Evolutionary conservation across 2,329 filamentous ascomycete genomes (phyloP).

Genomic region (Aureobasidium sp.): DNA sequence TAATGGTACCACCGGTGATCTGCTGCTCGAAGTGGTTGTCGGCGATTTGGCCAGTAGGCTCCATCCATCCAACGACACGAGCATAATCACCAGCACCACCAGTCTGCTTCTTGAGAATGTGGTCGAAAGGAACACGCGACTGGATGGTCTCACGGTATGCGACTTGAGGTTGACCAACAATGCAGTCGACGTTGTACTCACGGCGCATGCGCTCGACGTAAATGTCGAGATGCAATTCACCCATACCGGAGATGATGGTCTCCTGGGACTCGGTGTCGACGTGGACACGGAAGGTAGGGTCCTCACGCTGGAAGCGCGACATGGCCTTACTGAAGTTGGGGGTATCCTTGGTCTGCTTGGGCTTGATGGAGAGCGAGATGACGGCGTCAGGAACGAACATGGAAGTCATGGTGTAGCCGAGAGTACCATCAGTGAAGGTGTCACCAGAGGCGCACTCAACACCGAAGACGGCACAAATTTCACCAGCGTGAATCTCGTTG

Average conservation of each 20-base stretch:
- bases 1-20: constrained; percentile 82
- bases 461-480: constrained; percentile 97
- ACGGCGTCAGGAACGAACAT: constrained; percentile 98
- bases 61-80: constrained; percentile 83
- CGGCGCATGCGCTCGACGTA: constrained; percentile 95
- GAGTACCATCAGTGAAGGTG: constrained; percentile 88
- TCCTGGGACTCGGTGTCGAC: constrained; percentile 90
- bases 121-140: constrained; percentile 75
- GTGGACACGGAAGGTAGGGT: constrained; percentile 92
- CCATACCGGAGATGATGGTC: constrained; percentile 98
- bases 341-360: constrained; percentile 85
- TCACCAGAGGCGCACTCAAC: constrained; percentile 97
- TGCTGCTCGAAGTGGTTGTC: constrained; percentile 81
- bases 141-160: constrained; percentile 94
- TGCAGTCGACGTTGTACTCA: constrained; percentile 93
- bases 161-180: constrained; percentile 93
- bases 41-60: constrained; percentile 67
- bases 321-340: constrained; percentile 98
- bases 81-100: constrained; percentile 95
- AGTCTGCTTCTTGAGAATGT: constrained; percentile 88
- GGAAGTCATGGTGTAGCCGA: constrained; percentile 92
- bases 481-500: constrained; percentile 82
- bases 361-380: constrained; percentile 95
- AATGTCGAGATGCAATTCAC: constrained; percentile 91
- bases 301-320: constrained; percentile 96